phyloP scores from a whole-genome alignment of 768 basidiomycete genomes.

The Calocera cornea region DNA sequence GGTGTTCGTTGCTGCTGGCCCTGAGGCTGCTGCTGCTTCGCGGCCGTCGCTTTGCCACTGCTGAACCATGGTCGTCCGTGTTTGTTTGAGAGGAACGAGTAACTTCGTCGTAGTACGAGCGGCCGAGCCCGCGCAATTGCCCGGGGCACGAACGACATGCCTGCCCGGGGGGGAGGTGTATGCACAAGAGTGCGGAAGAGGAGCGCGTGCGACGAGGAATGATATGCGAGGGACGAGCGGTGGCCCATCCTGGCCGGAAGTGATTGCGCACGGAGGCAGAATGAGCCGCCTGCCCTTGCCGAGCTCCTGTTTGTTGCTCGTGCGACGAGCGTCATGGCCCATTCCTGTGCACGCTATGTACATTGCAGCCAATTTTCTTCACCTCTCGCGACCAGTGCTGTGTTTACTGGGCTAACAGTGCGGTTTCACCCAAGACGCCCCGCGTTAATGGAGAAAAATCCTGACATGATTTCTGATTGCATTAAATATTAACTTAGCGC shows the following conservation, averaged over 20 bases:
- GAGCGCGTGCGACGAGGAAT: background rate
- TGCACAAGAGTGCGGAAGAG: background rate
- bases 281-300: background rate
- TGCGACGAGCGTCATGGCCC: background rate
- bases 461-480: too few relatives aligned
- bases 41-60: background rate
- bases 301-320: slow-evolving; percentile 2
- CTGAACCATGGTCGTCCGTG: background rate
- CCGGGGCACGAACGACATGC: background rate
- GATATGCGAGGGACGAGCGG: background rate
- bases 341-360: background rate
- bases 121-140: background rate
- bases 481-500: too few relatives aligned
- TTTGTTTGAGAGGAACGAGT: slow-evolving; percentile 2
- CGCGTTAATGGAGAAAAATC: too few relatives aligned
- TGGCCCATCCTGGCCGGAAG: background rate
- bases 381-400: background rate
- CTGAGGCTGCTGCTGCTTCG: background rate
- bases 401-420: background rate
- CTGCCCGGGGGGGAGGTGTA: background rate
- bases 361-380: background rate
- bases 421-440: too few relatives aligned
- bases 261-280: background rate
- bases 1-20: background rate
- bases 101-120: background rate